Conservation (phyloP, 441 rosid genomes). For the Aleurites moluccanus region DNA sequence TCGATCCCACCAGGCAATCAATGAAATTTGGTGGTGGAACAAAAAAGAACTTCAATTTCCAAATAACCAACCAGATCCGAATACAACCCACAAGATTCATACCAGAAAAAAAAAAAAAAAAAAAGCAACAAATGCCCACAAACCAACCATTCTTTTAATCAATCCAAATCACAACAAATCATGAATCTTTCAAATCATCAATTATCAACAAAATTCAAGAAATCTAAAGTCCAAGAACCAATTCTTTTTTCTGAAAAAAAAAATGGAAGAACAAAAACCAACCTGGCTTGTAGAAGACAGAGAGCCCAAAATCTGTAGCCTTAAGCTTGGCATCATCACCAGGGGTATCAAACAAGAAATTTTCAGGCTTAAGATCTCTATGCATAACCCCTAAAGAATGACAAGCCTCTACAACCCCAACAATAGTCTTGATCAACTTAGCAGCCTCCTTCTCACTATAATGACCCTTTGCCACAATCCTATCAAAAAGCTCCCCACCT, state of each 20-base stretch:
- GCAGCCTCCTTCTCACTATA: constrained; percentile 83
- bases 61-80: not conserved
- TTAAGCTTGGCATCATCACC: constrained; percentile 71
- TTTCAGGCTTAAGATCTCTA: constrained; percentile 89
- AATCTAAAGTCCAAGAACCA: not conserved
- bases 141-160: not conserved
- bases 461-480: constrained; percentile 77
- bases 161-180: constrained; percentile 1
- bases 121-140: not conserved
- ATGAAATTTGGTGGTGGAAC: not conserved
- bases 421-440: constrained; percentile 69
- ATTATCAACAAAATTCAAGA: not conserved
- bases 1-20: not conserved
- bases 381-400: constrained; percentile 91
- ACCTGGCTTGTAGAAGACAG: constrained; percentile 88
- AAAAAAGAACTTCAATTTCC: not conserved
- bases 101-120: not conserved
- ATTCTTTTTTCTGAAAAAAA: not conserved
- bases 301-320: constrained; percentile 85
- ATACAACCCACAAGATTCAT: not conserved
- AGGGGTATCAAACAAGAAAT: constrained; percentile 68
- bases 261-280: not conserved
- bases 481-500: constrained; percentile 84
- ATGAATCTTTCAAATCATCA: not conserved
- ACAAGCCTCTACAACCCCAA: constrained; percentile 72